Base-by-base conservation (phyloP, 495 filamentous ascomycete genomes). In the Eremomyces bilateralis region DNA sequence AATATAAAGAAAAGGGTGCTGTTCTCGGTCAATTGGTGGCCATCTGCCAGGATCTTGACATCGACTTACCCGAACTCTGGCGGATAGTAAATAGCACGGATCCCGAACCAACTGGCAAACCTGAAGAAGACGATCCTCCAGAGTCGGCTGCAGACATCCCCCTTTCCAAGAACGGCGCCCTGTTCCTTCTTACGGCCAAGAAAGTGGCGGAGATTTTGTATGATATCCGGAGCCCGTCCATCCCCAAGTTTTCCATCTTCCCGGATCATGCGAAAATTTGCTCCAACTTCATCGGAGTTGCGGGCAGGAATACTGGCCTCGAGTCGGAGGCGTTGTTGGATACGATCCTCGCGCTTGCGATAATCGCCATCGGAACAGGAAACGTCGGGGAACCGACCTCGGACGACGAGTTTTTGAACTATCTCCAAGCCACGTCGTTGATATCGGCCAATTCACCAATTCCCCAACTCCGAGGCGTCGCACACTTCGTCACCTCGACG, bases 21-120 rank as follows among this genome's bases (percentile, higher is more conserved):
- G 67, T 77, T n/a, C 61, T 81, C 32, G 79, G 79, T 3, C 77
- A 83, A 45, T 59, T 91, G 29, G 67, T 70, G 35, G 73, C 78
- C 27, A 57, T 90, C 15, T 70, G 76, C 15, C 64, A 67, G 32
- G 81, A 91, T 48, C 60, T 54, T 27, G 43, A 39, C 24, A 44
- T 76, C 19, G 48, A 53, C 11, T 60, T 52, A n/a, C 43, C 59
- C 24, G 62, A 73, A 5, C 58, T 77, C 2, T 42, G 68, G 12
- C 44, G 48, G 20, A 40, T 46, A 11, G 58, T 66, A 19, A 50
- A 60, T 3, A 47, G 47, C n/a, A 39, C 38, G 15, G 35, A 49
- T 15, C 42, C 61, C 42, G 39, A 64, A 48, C 43, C 62, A 33
- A 42, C 46, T 49, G 22, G 53, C 53, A 37, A 57, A 54, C 41